Evolutionary conservation across 2,329 filamentous ascomycete species (phyloP).

Genomic region (Claviceps monticola): DNA sequence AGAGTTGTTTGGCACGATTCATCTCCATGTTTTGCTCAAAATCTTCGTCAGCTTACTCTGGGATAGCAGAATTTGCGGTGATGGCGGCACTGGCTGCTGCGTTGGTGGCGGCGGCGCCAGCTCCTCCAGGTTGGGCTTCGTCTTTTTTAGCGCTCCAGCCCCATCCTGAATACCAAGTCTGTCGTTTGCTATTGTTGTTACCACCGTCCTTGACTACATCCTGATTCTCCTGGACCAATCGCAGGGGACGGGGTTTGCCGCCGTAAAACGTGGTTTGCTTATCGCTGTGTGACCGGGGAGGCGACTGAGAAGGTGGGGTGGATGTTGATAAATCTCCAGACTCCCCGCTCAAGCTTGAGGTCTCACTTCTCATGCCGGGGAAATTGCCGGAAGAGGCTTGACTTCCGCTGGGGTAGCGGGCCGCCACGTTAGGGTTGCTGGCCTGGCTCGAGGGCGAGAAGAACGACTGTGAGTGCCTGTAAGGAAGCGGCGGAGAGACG

Average conservation of each 20-base stretch:
- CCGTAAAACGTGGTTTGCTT: slow-evolving; percentile 45
- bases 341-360: slow-evolving; percentile 53
- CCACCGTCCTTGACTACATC: slow-evolving; percentile 28
- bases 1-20: neutral
- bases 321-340: slow-evolving; percentile 37
- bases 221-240: slow-evolving; percentile 70
- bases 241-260: slow-evolving; percentile 68
- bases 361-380: slow-evolving; percentile 55
- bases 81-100: slow-evolving; percentile 9
- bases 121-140: slow-evolving; percentile 14
- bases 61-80: slow-evolving; percentile 20
- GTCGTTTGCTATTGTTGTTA: slow-evolving; percentile 41
- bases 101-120: slow-evolving; percentile 15
- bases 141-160: slow-evolving; percentile 36
- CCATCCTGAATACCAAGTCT: slow-evolving; percentile 52
- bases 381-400: slow-evolving; percentile 46
- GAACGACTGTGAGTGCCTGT: slow-evolving; percentile 50
- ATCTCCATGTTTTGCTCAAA: too few species aligned
- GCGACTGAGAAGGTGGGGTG: slow-evolving; percentile 38
- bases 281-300: slow-evolving; percentile 35
- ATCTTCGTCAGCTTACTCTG: slow-evolving; percentile 15
- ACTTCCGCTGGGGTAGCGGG: slow-evolving; percentile 38
- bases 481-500: slow-evolving; percentile 42
- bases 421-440: slow-evolving; percentile 36
- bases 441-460: slow-evolving; percentile 37